Evolutionary conservation across 345 rosid genomes (phyloP), one percentile per base, ranked within the genome.

Genomic region (Sonneratia caseolaris): DNA sequence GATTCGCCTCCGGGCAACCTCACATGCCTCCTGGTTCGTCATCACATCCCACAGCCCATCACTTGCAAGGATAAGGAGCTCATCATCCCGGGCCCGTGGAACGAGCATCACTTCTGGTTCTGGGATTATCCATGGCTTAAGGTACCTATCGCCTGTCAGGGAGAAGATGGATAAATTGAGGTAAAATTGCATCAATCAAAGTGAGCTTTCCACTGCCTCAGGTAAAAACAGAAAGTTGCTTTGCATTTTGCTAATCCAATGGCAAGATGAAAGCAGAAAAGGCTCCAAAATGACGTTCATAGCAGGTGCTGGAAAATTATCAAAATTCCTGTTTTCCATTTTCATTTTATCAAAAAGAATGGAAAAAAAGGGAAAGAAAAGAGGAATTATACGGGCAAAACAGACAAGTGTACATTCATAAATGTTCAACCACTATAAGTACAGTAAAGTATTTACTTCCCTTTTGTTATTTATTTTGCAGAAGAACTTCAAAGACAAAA

Each of bases 11-110:
- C 92, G 82, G 19, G 90, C 94, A 71, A 84, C 83, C 74, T 89
- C 88, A 47, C 94, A 89, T 7, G 83, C 94, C 75, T 89, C 94
- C 73, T 85, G 85, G 10, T 89, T 89, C 62, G 91, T 67, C 80
- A 89, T 82, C 47, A 89, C 94, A 65, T 89, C 94, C 94, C 94
- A 87, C 67, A 89, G 73, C 53, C 94, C 94, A 35, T 89, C 91
- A 40, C 90, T 89, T 11, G 94, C 94, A 72, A 89, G 74, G 77
- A 89, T 77, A 43, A 89, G 85, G 76, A 89, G 87, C 72, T 89
- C 91, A 27, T 89, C 94, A 9, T 87, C 91, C 80, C 85, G 83
- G 12, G 85, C 84, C 70, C 94, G 81, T 10, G 94, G 87, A 45
- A 87, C 42, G 69, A 84, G 79, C 85, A 76, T 79, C 37, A 89